Percentiles rank a stretch among this genome's conserved stretches.
Evolutionary conservation across 139 green algal species (phyloP).

Genomic region (Dunaliella primolecta): DNA sequence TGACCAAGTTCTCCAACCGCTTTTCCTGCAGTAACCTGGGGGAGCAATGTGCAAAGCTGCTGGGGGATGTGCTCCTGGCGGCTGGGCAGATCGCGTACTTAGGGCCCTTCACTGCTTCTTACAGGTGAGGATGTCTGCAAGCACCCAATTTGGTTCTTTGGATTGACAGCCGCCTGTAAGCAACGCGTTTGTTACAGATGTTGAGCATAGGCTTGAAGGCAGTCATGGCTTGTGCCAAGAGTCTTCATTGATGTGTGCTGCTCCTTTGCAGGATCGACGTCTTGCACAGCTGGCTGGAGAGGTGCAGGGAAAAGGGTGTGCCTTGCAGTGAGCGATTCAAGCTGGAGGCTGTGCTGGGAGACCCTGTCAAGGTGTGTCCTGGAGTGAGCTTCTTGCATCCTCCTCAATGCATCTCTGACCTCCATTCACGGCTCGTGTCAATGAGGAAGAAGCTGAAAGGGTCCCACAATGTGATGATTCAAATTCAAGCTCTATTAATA

Average conservation of each 20-base stretch:
- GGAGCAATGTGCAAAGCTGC: constrained; percentile 65
- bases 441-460: too few relatives aligned
- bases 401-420: too few relatives aligned
- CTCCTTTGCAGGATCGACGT: constrained; percentile 39
- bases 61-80: constrained; percentile 75
- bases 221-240: too few relatives aligned
- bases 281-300: constrained; percentile 40
- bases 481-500: too few relatives aligned
- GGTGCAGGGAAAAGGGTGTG: constrained; percentile 45
- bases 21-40: constrained; percentile 45
- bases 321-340: constrained; percentile 61
- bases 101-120: constrained; percentile 72
- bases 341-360: constrained; percentile 56
- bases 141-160: neutral
- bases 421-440: too few relatives aligned
- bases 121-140: constrained; percentile 54
- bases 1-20: too few relatives aligned
- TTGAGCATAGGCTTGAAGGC: too few relatives aligned
- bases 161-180: too few relatives aligned
- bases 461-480: too few relatives aligned
- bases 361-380: constrained; percentile 66
- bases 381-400: too few relatives aligned
- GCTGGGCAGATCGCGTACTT: constrained; percentile 74
- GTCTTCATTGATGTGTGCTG: too few relatives aligned
- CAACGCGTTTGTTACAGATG: too few relatives aligned